Base-by-base conservation (phyloP, 108 stramenopile species). In the Stephanodiscus minutulus region DNA sequence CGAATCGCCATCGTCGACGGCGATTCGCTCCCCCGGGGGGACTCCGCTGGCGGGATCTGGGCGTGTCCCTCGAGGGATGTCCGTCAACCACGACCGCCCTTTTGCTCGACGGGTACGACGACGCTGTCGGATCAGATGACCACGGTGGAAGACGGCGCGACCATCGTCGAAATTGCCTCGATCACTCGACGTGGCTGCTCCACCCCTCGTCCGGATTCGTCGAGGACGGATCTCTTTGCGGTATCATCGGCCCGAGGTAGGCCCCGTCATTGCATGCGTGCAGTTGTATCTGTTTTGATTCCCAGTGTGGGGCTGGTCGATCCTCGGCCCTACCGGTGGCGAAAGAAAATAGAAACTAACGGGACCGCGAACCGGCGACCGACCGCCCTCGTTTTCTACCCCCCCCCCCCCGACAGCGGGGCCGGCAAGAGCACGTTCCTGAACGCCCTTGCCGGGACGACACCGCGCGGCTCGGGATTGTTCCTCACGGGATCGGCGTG, bases 381-480 rank as follows among this genome's bases (percentile, higher is more conserved):
- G 3, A n/a, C 12, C 10, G n/a, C 49, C 49, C 18, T 22, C 29
- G 39, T 41, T 15, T 18, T 33, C 0, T 29, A 29, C 11, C 1
- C 12, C 3, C 15, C 2, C 13, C 3, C 2, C 0, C 0, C 13
- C 13, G 15, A 15, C 15, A 53, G 31, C 43, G 89, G 89, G 3
- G 86, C 88, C 33, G 89, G 92, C 5, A 93, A 93, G 64, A 70
- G 71, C 6, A 88, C 85, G 27, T 82, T 85, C 15, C 67, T 86
- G 2, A 44, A 69, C 59, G 81, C 84, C 22, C 48, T 87, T 20
- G 75, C 73, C 0, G 79, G 83, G n/a, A 68, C 76, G 0, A 82
- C 67, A 10, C 67, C 59, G 21, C 35, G 36, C 41, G 48, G 62
- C 33, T 69, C 74, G 7, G 54, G 65, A 35, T 13, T 79, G 20